phyloP scores from a whole-genome alignment of 371 early-diverging fungal genomes.

The Mucor sp. region DNA sequence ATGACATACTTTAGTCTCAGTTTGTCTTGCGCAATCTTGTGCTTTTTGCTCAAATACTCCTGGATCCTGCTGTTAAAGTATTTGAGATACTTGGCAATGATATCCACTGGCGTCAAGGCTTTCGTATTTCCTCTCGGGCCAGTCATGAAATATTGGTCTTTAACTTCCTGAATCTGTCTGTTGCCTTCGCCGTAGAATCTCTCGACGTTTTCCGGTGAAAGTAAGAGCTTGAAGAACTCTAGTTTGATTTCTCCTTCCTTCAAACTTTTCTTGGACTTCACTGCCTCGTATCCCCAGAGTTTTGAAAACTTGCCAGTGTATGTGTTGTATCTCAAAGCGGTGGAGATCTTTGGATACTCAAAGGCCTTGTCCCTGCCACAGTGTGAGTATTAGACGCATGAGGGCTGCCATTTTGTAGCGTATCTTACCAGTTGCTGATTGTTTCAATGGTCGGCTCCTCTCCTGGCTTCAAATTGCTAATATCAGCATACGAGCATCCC shows the following conservation, averaged over 20 bases:
- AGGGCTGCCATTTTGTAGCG: neutral
- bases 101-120: neutral
- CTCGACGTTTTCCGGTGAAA: neutral
- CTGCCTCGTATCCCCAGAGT: neutral
- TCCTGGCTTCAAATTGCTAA: neutral
- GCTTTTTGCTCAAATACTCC: neutral
- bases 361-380: neutral
- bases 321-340: neutral
- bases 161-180: neutral
- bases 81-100: constrained; percentile 2
- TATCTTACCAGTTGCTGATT: neutral
- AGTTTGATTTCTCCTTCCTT: neutral
- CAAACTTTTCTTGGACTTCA: neutral
- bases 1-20: neutral
- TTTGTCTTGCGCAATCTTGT: neutral
- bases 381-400: neutral
- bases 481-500: constrained; percentile 36
- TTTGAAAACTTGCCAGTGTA: neutral
- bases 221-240: neutral
- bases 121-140: neutral
- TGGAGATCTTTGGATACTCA: neutral
- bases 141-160: neutral
- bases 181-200: constrained; percentile 4
- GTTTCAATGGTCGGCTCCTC: neutral
- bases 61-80: neutral